Evolutionary conservation across 331 rosid genomes (phyloP), one percentile per base, ranked within the genome.

Genomic region (Pyrus hybrid): DNA sequence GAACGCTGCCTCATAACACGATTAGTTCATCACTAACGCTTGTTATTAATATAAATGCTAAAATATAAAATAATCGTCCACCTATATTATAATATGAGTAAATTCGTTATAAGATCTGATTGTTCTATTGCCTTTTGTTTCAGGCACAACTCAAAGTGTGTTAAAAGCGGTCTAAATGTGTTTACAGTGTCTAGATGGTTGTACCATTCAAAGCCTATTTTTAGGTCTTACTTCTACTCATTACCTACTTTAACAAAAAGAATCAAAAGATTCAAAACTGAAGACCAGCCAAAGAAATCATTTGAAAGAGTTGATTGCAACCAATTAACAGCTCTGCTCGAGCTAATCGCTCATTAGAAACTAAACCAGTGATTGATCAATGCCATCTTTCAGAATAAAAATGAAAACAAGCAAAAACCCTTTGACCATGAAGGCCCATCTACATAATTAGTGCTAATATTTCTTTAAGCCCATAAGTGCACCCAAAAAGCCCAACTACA

Each of bases 181-280:
- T 51, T 18, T 51, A 2, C 2, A 0, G 1, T 51, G 4, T 7
- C 57, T 0, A 2, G 8, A 0, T 2, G 1, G 8, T 6, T 18
- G 0, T 0, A 3, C 3, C 8, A 58, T 60, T 32, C 67, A 23
- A 41, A 16, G 18, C 56, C 13, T 51, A 51, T 43, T 70, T 41
- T 57, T 80, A 76, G 74, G 74, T 66, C 21, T 76, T n/a, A 56
- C 73, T 70, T 80, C 71, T 32, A 37, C 10, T 76, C 70, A 30
- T 65, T 47, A 54, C 76, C 45, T 37, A 37, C 45, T 37, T 37
- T 2, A 37, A 4, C n/a, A n/a, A n/a, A 37, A 37, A 9, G 45
- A 37, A 37, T 37, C 45, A 37, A 37, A 37, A 3, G 45, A 37
- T 37, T 37, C 45, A 37, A 37, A 37, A 37, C 45, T 9, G 13